Percentiles rank a stretch among this genome's conserved stretches.
These are phyloP conservation scores for Dissophora globulifera DNA, from an alignment of 192 early-diverging fungal species.

Conservation along the genomic window DNA sequence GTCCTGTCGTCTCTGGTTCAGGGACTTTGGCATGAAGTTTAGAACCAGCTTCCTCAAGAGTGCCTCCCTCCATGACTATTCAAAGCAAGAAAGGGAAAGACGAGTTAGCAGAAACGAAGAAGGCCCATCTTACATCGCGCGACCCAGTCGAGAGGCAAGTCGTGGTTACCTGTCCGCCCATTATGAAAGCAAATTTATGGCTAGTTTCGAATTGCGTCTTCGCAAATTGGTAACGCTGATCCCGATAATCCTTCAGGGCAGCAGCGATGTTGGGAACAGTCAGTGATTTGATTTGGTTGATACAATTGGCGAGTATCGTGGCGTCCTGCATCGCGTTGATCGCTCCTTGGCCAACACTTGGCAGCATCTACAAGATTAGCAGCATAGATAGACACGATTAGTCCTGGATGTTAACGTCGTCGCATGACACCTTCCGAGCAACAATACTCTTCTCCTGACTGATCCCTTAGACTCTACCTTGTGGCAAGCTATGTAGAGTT, in stretches of 20 bases:
- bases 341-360: conserved; percentile 18
- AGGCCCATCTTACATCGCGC: too few species aligned
- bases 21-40: conserved; percentile 17
- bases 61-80: conserved; percentile 22
- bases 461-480: conserved; percentile 8
- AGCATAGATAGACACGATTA: background rate
- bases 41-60: conserved; percentile 31
- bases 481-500: conserved; percentile 20
- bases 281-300: conserved; percentile 6
- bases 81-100: background rate
- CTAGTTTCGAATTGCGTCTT: conserved; percentile 10
- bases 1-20: conserved; percentile 19
- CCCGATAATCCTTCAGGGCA: conserved; percentile 6
- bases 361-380: conserved; percentile 20
- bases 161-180: too few species aligned
- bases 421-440: too few species aligned
- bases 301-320: conserved; percentile 17
- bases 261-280: background rate
- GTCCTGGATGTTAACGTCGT: too few species aligned
- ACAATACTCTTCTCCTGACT: too few species aligned
- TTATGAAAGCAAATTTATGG: too few species aligned
- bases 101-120: conserved; percentile 1
- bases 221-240: conserved; percentile 7
- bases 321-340: conserved; percentile 21
- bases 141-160: too few species aligned